A percentile compares a stretch with the other conserved stretches of the same genome.
Conservation (phyloP, 768 basidiomycete species). For the Mycena polygramma region DNA sequence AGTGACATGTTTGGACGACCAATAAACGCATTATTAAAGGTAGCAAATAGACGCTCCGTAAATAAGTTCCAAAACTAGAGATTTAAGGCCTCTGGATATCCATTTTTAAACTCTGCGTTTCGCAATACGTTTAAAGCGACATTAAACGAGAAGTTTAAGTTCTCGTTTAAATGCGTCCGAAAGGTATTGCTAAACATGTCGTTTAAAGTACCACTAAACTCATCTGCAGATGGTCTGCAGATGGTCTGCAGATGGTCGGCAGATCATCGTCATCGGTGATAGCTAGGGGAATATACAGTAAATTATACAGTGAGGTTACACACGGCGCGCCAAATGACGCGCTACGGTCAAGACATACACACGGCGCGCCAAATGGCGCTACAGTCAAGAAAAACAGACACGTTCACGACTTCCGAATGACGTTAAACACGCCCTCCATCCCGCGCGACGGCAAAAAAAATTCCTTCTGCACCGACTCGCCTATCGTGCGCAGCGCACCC, state of each 20-base stretch:
- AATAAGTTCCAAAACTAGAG: neutral
- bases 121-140: constrained; percentile 4
- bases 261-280: constrained; percentile 6
- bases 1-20: neutral
- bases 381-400: no score
- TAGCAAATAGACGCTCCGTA: neutral
- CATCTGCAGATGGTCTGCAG: constrained; percentile 22
- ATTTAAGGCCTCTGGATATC: constrained; percentile 6
- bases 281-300: no score
- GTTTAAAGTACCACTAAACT: constrained; percentile 9
- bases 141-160: constrained; percentile 3
- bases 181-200: constrained; percentile 3
- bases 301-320: no score
- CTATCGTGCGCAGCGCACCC: no score
- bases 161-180: constrained; percentile 8
- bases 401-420: no score
- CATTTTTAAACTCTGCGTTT: constrained; percentile 10
- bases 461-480: no score
- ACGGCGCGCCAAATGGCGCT: no score
- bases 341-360: no score
- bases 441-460: no score
- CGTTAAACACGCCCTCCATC: no score
- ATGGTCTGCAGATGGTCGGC: no score
- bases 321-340: no score
- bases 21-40: neutral